Percentiles rank a stretch among this genome's conserved stretches.
phyloP scores from a whole-genome alignment of 768 basidiomycete genomes.

The Auricularia auricula-judae region DNA sequence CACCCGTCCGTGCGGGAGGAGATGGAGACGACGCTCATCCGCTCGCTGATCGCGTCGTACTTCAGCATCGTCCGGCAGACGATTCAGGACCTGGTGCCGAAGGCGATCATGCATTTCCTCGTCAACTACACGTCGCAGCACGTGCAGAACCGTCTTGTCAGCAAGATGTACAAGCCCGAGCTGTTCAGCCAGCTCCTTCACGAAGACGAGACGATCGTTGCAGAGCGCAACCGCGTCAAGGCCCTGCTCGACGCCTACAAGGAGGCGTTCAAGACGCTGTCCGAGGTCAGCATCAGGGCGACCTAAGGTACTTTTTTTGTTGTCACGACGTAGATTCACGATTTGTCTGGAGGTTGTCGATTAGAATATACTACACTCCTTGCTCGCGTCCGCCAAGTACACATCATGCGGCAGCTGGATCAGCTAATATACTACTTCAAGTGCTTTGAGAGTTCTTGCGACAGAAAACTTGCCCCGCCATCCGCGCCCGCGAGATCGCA shows the following conservation, averaged over 20 bases:
- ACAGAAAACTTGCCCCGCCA: no score
- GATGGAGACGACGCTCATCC: conserved; percentile 92
- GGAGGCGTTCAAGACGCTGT: conserved; percentile 81
- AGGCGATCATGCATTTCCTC: conserved; percentile 96
- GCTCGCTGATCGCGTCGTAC: conserved; percentile 90
- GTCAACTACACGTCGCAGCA: conserved; percentile 96
- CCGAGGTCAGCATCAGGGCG: conserved; percentile 71
- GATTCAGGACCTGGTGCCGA: conserved; percentile 94
- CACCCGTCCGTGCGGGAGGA: conserved; percentile 77
- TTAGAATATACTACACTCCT: neutral
- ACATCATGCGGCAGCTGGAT: neutral
- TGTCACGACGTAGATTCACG: neutral
- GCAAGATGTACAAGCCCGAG: conserved; percentile 88
- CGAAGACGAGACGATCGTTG: conserved; percentile 91
- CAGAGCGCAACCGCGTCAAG: conserved; percentile 89
- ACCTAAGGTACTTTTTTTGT: conserved; percentile 17
- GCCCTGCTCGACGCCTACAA: conserved; percentile 91
- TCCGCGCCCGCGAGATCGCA: no score
- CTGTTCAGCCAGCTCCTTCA: conserved; percentile 83
- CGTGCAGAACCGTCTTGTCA: conserved; percentile 93
- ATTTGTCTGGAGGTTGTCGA: neutral
- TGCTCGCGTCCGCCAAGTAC: neutral
- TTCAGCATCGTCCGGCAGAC: conserved; percentile 93
- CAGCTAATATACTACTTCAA: no score
- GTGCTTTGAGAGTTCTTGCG: no score